Evolutionary conservation across 2,329 filamentous ascomycete genomes (phyloP).

Genomic region (Fusarium sp.): DNA sequence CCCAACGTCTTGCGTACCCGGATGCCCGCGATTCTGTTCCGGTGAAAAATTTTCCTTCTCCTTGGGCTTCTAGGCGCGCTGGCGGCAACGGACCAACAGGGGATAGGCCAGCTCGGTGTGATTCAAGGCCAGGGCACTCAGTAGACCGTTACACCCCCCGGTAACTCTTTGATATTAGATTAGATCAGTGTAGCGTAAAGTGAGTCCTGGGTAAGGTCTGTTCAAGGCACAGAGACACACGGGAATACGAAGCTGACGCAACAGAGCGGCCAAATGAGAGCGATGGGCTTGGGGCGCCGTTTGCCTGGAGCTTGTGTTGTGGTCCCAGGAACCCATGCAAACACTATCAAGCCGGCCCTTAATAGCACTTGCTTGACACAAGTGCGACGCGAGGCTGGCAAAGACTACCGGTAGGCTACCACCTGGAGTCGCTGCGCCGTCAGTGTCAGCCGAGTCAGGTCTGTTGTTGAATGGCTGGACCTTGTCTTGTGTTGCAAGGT

Average conservation of each 20-base stretch:
- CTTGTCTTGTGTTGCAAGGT: constrained; percentile 23
- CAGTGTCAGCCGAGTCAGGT: constrained; percentile 25
- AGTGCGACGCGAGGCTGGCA: constrained; percentile 43
- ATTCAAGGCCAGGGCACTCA: constrained; percentile 45
- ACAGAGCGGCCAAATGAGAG: constrained; percentile 29
- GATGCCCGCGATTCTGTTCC: constrained; percentile 46
- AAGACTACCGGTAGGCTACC: constrained; percentile 27
- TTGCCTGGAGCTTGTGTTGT: constrained; percentile 32
- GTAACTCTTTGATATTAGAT: constrained; percentile 27
- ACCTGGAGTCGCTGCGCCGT: constrained; percentile 31
- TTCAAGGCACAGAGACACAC: constrained; percentile 25
- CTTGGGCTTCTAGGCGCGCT: constrained; percentile 48
- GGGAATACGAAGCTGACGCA: constrained; percentile 47
- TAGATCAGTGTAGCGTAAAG: constrained; percentile 21
- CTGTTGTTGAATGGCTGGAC: constrained; percentile 23
- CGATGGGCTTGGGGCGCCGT: constrained; percentile 24
- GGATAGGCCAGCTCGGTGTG: constrained; percentile 45
- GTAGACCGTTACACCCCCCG: constrained; percentile 44
- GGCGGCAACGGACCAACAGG: constrained; percentile 46
- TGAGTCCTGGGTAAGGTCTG: constrained; percentile 15
- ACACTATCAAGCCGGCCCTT: constrained; percentile 37
- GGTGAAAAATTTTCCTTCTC: constrained; percentile 49
- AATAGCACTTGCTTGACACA: constrained; percentile 32
- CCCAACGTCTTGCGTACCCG: constrained; percentile 45
- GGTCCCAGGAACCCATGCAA: constrained; percentile 33